phyloP scores from a whole-genome alignment of 2,329 filamentous ascomycete species.

The Fusarium ramigenum region DNA sequence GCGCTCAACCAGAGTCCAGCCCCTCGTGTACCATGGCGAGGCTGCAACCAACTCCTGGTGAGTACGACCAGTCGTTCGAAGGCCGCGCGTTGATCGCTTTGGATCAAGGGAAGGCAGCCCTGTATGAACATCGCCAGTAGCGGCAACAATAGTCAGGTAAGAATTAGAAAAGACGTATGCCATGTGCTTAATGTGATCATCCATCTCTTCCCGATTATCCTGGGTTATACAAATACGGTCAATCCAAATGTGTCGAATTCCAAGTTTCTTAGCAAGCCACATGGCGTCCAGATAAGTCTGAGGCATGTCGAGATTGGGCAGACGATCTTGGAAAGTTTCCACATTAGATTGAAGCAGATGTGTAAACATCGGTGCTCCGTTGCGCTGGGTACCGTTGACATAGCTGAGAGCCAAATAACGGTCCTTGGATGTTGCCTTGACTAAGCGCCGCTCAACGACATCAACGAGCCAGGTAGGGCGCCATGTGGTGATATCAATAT shows the following conservation, averaged over 20 bases:
- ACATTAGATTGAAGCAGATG: slow-evolving; percentile 51
- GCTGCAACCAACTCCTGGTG: slow-evolving; percentile 52
- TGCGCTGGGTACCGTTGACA: slow-evolving; percentile 51
- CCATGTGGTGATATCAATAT: slow-evolving; percentile 46
- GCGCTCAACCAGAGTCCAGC: slow-evolving; percentile 56
- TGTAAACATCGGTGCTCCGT: slow-evolving; percentile 39
- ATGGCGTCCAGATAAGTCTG: slow-evolving; percentile 56
- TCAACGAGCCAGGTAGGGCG: slow-evolving; percentile 55
- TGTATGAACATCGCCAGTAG: slow-evolving; percentile 51
- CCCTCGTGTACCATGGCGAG: slow-evolving; percentile 53
- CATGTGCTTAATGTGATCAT: slow-evolving; percentile 55
- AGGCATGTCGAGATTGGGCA: slow-evolving; percentile 52
- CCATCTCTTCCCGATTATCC: slow-evolving; percentile 52
- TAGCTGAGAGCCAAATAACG: slow-evolving; percentile 59
- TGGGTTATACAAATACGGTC: slow-evolving; percentile 58
- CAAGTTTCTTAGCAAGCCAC: slow-evolving; percentile 55
- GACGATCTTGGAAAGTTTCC: slow-evolving; percentile 47
- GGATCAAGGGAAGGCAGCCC: slow-evolving; percentile 52
- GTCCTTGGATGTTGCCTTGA: slow-evolving; percentile 51
- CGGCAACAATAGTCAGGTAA: slow-evolving; percentile 56
- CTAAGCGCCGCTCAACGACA: slow-evolving; percentile 51
- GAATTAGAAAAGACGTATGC: slow-evolving; percentile 57
- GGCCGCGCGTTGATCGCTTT: slow-evolving; percentile 42
- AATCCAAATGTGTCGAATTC: slow-evolving; percentile 57
- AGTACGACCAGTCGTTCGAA: slow-evolving; percentile 40